These are phyloP conservation scores for Botryobasidium botryosum DNA, from an alignment of 768 basidiomycete species.

Conservation along the genomic window DNA sequence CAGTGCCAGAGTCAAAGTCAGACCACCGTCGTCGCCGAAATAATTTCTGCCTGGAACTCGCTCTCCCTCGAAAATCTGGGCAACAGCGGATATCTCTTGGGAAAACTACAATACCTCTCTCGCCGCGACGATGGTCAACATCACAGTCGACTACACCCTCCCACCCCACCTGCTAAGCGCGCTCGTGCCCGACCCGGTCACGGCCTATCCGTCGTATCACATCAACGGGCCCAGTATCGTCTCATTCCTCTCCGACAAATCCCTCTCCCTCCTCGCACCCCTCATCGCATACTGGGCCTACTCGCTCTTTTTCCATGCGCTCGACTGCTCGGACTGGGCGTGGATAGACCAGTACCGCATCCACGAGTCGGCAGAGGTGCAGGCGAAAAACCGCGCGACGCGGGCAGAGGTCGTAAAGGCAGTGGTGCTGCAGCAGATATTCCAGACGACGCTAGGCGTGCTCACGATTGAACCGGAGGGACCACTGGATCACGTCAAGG, in stretches of 20 bases:
- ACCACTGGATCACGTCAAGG: conserved; percentile 25
- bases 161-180: too few species aligned
- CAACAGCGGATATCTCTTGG: too few species aligned
- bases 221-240: conserved; percentile 23
- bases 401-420: conserved; percentile 54
- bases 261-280: conserved; percentile 56
- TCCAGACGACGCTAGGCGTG: conserved; percentile 67
- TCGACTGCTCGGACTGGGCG: conserved; percentile 63
- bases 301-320: conserved; percentile 60
- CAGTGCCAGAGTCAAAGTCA: too few species aligned
- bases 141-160: too few species aligned
- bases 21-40: too few species aligned
- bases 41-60: too few species aligned
- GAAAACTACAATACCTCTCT: too few species aligned
- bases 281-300: conserved; percentile 70
- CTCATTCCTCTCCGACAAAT: conserved; percentile 45
- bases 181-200: too few species aligned
- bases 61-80: too few species aligned
- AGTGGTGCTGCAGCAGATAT: conserved; percentile 68
- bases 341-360: conserved; percentile 74
- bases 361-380: conserved; percentile 72
- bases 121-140: too few species aligned
- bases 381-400: conserved; percentile 55
- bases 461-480: conserved; percentile 12
- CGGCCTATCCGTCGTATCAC: conserved; percentile 25